phyloP scores from a whole-genome alignment of 208 protist genomes.

The Porcisia hertigi region DNA sequence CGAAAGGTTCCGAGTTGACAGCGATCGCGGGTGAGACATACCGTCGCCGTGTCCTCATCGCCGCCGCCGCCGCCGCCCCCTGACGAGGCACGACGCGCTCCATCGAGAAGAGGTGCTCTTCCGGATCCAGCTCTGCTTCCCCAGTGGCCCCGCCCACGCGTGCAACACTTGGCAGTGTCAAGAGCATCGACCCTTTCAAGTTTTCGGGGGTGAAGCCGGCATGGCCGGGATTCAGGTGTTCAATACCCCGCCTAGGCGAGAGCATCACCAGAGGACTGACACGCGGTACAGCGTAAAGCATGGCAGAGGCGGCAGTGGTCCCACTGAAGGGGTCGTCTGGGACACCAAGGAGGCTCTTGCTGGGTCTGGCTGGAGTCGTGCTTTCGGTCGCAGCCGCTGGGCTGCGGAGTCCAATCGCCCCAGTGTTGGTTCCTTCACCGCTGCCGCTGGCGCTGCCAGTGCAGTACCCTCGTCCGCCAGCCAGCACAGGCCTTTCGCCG shows the following conservation, averaged over 20 bases:
- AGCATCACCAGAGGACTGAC: constrained; percentile 6
- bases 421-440: no score
- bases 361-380: neutral
- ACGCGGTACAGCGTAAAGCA: no score
- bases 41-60: neutral
- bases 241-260: constrained; percentile 4
- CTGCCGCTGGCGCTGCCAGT: no score
- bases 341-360: neutral
- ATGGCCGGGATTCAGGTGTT: constrained; percentile 1
- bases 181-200: constrained; percentile 40
- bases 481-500: no score
- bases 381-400: no score
- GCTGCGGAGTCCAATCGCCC: no score
- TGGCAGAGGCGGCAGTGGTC: neutral
- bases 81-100: constrained; percentile 7
- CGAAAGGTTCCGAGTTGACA: neutral
- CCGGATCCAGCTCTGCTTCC: neutral
- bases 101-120: neutral
- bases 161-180: constrained; percentile 26
- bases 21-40: neutral
- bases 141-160: neutral
- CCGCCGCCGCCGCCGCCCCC: neutral
- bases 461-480: no score
- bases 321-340: neutral
- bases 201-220: constrained; percentile 11